A percentile compares a stretch with the other conserved stretches of the same genome.
phyloP scores from a whole-genome alignment of 345 rosid genomes.

The Aquilaria yunnanensis region DNA sequence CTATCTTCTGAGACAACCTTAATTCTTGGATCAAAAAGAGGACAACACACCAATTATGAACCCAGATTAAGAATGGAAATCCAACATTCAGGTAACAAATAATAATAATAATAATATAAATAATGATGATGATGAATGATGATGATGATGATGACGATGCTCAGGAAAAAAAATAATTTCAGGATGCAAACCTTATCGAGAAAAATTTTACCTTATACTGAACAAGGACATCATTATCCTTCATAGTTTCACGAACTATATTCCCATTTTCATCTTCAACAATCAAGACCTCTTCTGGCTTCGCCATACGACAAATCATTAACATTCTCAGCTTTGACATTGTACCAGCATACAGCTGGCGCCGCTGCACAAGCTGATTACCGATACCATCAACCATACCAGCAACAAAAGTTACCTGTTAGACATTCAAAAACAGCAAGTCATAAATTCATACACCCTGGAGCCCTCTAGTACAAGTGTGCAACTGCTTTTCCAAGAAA shows the following conservation, averaged over 20 bases:
- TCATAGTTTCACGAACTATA: conserved; percentile 97
- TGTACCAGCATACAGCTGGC: conserved; percentile 81
- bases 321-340: conserved; percentile 91
- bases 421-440: conserved; percentile 13
- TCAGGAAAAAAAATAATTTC: background rate
- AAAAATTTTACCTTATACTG: conserved; percentile 71
- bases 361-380: conserved; percentile 67
- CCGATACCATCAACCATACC: conserved; percentile 86
- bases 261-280: conserved; percentile 99
- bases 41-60: too few relatives aligned
- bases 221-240: conserved; percentile 99
- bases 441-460: conserved; percentile 2
- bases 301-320: conserved; percentile 98
- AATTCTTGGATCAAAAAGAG: too few relatives aligned
- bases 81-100: background rate
- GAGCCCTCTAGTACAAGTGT: too few relatives aligned
- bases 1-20: too few relatives aligned
- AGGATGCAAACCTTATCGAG: background rate
- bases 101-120: background rate
- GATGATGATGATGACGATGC: background rate
- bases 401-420: conserved; percentile 68
- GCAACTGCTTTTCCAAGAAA: too few relatives aligned
- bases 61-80: conserved; percentile 6
- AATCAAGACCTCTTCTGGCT: conserved; percentile 96
- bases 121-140: too few relatives aligned